Evolutionary conservation across 2,329 filamentous ascomycete species (phyloP).

Genomic region (Emmonsiellopsis sp.): DNA sequence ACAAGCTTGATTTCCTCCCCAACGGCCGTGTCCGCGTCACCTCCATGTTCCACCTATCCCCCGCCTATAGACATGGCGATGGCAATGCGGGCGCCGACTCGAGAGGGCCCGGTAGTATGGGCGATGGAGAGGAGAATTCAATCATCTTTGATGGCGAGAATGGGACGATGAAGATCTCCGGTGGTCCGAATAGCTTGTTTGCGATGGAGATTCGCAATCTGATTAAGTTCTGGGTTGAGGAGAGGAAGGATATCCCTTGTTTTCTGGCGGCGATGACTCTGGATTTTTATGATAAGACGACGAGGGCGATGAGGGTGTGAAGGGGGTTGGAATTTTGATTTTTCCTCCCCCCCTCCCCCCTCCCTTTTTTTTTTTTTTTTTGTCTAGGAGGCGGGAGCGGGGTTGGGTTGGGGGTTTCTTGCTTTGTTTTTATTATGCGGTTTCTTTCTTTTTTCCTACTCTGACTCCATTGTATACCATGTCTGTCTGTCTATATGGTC

Average conservation of each 20-base stretch:
- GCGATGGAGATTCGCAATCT: slow-evolving; percentile 73
- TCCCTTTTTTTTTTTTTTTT: neutral
- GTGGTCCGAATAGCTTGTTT: slow-evolving; percentile 78
- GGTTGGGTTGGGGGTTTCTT: too few relatives aligned
- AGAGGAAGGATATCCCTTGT: slow-evolving; percentile 85
- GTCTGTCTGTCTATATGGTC: too few relatives aligned
- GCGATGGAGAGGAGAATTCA: slow-evolving; percentile 43
- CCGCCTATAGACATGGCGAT: slow-evolving; percentile 33
- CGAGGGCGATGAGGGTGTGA: slow-evolving; percentile 25
- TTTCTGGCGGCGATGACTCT: slow-evolving; percentile 84
- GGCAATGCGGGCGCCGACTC: slow-evolving; percentile 52
- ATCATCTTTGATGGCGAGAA: slow-evolving; percentile 85
- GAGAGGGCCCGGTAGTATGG: slow-evolving; percentile 32
- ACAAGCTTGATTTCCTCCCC: slow-evolving; percentile 93
- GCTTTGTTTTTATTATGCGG: too few relatives aligned
- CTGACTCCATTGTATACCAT: too few relatives aligned
- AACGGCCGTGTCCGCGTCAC: slow-evolving; percentile 93
- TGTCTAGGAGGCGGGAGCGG: neutral
- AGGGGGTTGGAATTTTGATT: slow-evolving; percentile 3
- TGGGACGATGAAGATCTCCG: slow-evolving; percentile 96
- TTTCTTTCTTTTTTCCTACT: too few relatives aligned
- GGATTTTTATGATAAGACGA: slow-evolving; percentile 72
- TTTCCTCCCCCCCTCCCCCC: neutral
- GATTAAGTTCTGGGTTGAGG: slow-evolving; percentile 93
- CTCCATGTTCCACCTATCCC: slow-evolving; percentile 67